Percentiles rank a stretch among this genome's conserved stretches.
Evolutionary conservation across 352 stramenopile species (phyloP).

Genomic region (Globisporangium middletonii): DNA sequence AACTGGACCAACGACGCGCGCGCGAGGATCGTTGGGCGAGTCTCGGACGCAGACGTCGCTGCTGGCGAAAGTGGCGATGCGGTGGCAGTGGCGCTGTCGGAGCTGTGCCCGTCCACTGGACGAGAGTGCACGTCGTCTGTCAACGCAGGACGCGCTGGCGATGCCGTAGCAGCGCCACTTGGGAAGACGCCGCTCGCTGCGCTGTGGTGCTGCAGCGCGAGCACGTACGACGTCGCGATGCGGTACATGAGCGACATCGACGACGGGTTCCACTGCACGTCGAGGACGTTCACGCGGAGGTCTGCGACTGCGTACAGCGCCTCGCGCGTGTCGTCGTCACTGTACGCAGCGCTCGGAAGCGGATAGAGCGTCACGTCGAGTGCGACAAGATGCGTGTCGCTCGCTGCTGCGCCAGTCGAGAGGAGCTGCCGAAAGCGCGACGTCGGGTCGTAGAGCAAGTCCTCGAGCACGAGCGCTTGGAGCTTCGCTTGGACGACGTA

Average conservation of each 20-base stretch:
- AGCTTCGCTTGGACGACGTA: slow-evolving; percentile 45
- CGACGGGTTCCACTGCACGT: slow-evolving; percentile 83
- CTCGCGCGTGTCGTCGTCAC: slow-evolving; percentile 1
- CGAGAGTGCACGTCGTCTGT: neutral
- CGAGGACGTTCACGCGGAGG: slow-evolving; percentile 59
- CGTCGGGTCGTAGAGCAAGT: slow-evolving; percentile 41
- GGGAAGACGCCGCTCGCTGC: slow-evolving; percentile 4
- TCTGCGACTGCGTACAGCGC: slow-evolving; percentile 40
- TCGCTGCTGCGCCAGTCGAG: slow-evolving; percentile 30
- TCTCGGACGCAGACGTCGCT: neutral
- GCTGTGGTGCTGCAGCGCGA: slow-evolving; percentile 34
- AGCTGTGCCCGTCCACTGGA: neutral
- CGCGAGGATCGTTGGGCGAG: slow-evolving; percentile 25
- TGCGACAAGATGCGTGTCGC: slow-evolving; percentile 34
- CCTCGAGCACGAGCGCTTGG: slow-evolving; percentile 59
- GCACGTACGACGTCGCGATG: slow-evolving; percentile 56
- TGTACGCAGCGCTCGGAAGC: slow-evolving; percentile 6
- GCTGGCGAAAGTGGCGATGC: slow-evolving; percentile 1
- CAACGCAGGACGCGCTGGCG: neutral
- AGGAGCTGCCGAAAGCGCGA: slow-evolving; percentile 65
- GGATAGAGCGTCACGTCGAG: slow-evolving; percentile 45
- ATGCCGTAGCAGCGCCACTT: neutral
- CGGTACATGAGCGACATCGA: slow-evolving; percentile 73
- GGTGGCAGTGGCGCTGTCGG: neutral
- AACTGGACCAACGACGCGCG: slow-evolving; percentile 67